Percentiles rank a stretch among this genome's conserved stretches.
Evolutionary conservation across 148 eudicot genomes (phyloP).

Genomic region (Tetragonia tetragonoides): DNA sequence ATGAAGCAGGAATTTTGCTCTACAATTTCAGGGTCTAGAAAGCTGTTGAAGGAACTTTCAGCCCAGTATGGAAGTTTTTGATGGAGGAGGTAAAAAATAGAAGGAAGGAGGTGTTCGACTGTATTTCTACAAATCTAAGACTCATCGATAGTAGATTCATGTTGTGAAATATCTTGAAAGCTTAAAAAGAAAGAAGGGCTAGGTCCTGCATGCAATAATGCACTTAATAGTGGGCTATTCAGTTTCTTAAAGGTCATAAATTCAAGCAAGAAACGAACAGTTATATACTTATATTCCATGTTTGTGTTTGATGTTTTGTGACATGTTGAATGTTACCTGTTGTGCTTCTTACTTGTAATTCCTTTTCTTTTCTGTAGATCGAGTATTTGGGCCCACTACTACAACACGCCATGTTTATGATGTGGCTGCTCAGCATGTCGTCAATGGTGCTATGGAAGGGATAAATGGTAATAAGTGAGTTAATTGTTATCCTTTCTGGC

Average conservation of each 20-base stretch:
- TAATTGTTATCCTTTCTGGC: background rate
- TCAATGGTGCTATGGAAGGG: slow-evolving; percentile 95
- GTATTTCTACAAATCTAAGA: background rate
- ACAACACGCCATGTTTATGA: slow-evolving; percentile 98
- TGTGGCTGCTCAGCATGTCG: slow-evolving; percentile 89
- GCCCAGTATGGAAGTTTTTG: background rate
- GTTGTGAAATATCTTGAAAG: background rate
- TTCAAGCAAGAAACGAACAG: background rate
- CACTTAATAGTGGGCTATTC: background rate
- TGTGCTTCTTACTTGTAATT: slow-evolving; percentile 10
- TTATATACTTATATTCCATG: background rate
- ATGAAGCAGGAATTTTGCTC: background rate
- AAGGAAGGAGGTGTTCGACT: background rate
- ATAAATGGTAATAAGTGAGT: slow-evolving; percentile 58
- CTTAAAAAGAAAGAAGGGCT: background rate
- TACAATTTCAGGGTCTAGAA: background rate
- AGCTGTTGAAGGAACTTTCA: background rate
- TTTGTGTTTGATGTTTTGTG: background rate
- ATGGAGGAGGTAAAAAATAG: background rate
- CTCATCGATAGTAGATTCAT: background rate
- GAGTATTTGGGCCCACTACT: slow-evolving; percentile 97
- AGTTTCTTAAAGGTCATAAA: background rate
- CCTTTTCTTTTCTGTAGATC: slow-evolving; percentile 44
- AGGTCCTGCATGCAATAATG: background rate
- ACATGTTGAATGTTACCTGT: background rate